Conservation (phyloP, 176 grass and related monocot genomes). For the Paspalum notatum region DNA sequence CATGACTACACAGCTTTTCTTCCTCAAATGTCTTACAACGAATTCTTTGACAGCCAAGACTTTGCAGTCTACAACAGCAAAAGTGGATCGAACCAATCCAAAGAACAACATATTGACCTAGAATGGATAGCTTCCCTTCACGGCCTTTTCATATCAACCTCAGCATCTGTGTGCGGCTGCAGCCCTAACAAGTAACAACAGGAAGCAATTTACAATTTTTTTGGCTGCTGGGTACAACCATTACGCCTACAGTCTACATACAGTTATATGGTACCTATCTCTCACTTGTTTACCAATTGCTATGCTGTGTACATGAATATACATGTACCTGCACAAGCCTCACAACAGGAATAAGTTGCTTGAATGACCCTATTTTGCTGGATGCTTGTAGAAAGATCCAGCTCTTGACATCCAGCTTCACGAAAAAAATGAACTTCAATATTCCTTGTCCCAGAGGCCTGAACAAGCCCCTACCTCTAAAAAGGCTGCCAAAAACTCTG, state of each 20-base stretch:
- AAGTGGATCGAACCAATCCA: slow-evolving; percentile 31
- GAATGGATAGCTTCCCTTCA: slow-evolving; percentile 32
- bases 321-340: slow-evolving; percentile 53
- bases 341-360: slow-evolving; percentile 30
- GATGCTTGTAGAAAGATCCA: slow-evolving; percentile 41
- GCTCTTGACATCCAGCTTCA: slow-evolving; percentile 24
- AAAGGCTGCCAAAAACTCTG: slow-evolving; percentile 6
- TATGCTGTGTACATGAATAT: slow-evolving; percentile 57
- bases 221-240: slow-evolving; percentile 35
- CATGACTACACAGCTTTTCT: neutral
- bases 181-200: slow-evolving; percentile 40
- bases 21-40: neutral
- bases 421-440: slow-evolving; percentile 24
- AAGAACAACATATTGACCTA: slow-evolving; percentile 14
- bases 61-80: slow-evolving; percentile 40
- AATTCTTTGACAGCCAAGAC: slow-evolving; percentile 17
- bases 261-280: slow-evolving; percentile 39
- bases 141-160: neutral
- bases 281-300: slow-evolving; percentile 47
- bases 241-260: slow-evolving; percentile 50
- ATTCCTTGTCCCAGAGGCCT: slow-evolving; percentile 38
- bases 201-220: slow-evolving; percentile 45
- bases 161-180: slow-evolving; percentile 36
- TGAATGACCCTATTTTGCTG: slow-evolving; percentile 33
- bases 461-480: slow-evolving; percentile 35